Evolutionary conservation across 169 alveolate genomes (phyloP).

Genomic region (Theileria orientalis): DNA sequence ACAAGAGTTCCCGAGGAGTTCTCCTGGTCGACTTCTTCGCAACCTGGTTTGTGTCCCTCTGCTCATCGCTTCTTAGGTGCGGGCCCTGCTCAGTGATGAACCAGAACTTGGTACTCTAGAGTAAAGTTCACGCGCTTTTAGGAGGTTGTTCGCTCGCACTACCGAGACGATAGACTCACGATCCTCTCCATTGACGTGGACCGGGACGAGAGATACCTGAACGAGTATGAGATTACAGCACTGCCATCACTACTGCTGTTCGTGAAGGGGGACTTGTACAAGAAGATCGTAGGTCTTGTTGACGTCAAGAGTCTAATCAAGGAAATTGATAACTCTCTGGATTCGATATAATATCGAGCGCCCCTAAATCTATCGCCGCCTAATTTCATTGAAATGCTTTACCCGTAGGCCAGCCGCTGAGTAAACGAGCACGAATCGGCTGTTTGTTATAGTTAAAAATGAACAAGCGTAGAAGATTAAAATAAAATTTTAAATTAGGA

Average conservation of each 20-base stretch:
- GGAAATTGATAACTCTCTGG: constrained; percentile 40
- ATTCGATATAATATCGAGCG: not conserved
- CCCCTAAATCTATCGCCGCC: not conserved
- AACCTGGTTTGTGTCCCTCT: constrained; percentile 19
- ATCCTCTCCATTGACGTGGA: constrained; percentile 49
- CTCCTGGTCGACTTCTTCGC: constrained; percentile 64
- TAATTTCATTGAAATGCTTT: too few species aligned
- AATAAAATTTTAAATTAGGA: too few species aligned
- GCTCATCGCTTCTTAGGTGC: constrained; percentile 24
- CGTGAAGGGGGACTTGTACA: constrained; percentile 16
- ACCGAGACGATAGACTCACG: constrained; percentile 25
- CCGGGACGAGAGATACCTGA: constrained; percentile 10
- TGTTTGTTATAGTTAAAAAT: too few species aligned
- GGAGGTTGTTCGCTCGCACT: constrained; percentile 16
- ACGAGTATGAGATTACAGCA: constrained; percentile 29
- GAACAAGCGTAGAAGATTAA: too few species aligned
- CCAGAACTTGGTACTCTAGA: constrained; percentile 12
- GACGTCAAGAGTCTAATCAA: constrained; percentile 10
- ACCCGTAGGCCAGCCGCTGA: too few species aligned
- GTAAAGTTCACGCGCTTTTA: not conserved
- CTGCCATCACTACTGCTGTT: constrained; percentile 46
- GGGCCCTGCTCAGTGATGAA: constrained; percentile 46
- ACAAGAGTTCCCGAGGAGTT: constrained; percentile 45
- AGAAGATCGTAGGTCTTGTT: constrained; percentile 38
- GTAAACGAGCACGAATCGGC: too few species aligned